Conservation (phyloP, 345 rosid species). For the Salix brachista region DNA sequence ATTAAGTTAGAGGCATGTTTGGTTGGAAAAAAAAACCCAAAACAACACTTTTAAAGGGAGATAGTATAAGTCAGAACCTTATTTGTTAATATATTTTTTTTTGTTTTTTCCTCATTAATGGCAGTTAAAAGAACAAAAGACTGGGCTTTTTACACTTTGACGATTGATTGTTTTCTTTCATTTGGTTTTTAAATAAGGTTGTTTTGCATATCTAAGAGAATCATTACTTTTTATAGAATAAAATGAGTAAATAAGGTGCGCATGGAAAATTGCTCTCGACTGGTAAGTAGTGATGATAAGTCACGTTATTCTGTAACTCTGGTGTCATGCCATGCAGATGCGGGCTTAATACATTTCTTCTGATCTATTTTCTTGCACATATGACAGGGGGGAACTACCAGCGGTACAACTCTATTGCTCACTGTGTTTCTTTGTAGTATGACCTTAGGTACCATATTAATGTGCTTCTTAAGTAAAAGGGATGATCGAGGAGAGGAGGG, state of each 20-base stretch:
- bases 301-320: background rate
- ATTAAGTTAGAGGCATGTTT: too few relatives aligned
- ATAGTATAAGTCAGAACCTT: too few relatives aligned
- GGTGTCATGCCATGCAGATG: background rate
- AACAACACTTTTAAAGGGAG: too few relatives aligned
- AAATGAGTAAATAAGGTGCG: background rate
- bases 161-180: too few relatives aligned
- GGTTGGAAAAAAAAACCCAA: too few relatives aligned
- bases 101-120: too few relatives aligned
- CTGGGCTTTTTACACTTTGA: too few relatives aligned
- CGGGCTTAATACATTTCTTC: constrained; percentile 1
- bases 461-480: constrained; percentile 71
- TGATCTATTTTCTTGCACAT: constrained; percentile 9
- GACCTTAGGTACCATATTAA: constrained; percentile 68
- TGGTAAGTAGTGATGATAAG: background rate
- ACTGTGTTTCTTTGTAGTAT: constrained; percentile 64
- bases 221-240: background rate
- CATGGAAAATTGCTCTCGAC: background rate
- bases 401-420: constrained; percentile 67
- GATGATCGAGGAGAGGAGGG: constrained; percentile 51
- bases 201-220: too few relatives aligned
- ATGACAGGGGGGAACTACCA: constrained; percentile 68
- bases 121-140: too few relatives aligned
- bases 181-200: too few relatives aligned
- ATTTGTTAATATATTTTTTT: too few relatives aligned